Percentiles rank a stretch among this genome's conserved stretches.
Evolutionary conservation across 306 rosid genomes (phyloP).

Genomic region (Benincasa hispida): DNA sequence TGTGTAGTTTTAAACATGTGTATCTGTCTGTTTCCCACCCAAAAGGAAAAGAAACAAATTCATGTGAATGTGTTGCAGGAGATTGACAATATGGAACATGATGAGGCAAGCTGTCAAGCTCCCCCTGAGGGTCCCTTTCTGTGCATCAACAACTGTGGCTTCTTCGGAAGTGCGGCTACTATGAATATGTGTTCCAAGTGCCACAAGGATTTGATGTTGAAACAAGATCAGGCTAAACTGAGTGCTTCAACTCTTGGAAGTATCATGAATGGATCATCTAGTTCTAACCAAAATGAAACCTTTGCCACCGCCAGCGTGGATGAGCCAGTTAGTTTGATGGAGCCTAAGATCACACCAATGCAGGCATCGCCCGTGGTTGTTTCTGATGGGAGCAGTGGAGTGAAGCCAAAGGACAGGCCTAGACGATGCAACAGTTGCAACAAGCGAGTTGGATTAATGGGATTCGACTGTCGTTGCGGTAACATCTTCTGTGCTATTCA

Average conservation of each 20-base stretch:
- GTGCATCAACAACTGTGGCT: conserved; percentile 83
- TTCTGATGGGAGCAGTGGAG: conserved; percentile 23
- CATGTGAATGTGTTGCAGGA: conserved; percentile 25
- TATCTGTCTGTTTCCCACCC: not conserved
- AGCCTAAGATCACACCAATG: conserved; percentile 30
- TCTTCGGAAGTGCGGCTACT: conserved; percentile 81
- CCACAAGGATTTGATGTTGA: conserved; percentile 75
- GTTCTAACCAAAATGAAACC: conserved; percentile 34
- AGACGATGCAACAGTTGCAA: conserved; percentile 74
- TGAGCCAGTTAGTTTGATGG: conserved; percentile 25
- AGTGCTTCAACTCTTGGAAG: conserved; percentile 78
- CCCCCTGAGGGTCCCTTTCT: conserved; percentile 76
- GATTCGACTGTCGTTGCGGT: conserved; percentile 80
- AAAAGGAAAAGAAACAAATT: not conserved
- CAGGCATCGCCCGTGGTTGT: conserved; percentile 27
- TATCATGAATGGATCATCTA: conserved; percentile 73
- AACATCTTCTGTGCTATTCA: conserved; percentile 56
- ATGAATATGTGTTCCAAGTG: conserved; percentile 96
- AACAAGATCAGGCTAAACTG: conserved; percentile 70
- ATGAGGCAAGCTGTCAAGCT: conserved; percentile 83
- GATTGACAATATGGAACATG: conserved; percentile 71
- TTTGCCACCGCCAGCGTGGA: conserved; percentile 23
- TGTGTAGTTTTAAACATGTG: not conserved
- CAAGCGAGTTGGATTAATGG: conserved; percentile 77
- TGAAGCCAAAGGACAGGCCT: conserved; percentile 61